phyloP scores from a whole-genome alignment of 805 yeast species.

The Candida morakotiae region DNA sequence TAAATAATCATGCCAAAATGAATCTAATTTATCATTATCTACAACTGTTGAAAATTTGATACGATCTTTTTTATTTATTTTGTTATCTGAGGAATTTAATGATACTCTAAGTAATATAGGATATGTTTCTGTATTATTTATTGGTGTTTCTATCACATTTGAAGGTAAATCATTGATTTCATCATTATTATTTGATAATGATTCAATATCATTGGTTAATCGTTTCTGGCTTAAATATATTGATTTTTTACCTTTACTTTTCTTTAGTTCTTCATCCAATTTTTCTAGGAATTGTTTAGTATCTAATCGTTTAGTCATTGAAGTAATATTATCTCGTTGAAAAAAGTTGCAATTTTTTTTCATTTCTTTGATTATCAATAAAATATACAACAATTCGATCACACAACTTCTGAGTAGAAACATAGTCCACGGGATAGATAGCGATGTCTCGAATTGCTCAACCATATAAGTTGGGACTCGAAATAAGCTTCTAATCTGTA shows the following conservation, averaged over 20 bases:
- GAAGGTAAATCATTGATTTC: constrained; percentile 29
- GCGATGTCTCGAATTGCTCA: too few relatives aligned
- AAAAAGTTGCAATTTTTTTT: not conserved
- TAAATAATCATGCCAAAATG: constrained; percentile 76
- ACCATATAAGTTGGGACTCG: too few relatives aligned
- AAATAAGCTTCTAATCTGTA: too few relatives aligned
- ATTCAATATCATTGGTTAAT: constrained; percentile 15
- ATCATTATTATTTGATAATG: constrained; percentile 1
- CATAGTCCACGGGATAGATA: too few relatives aligned
- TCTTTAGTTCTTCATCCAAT: constrained; percentile 17
- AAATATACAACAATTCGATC: too few relatives aligned
- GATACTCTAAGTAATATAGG: constrained; percentile 68
- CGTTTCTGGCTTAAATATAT: constrained; percentile 61
- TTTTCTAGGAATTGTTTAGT: constrained; percentile 28
- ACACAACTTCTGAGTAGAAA: not conserved
- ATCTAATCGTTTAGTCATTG: constrained; percentile 18
- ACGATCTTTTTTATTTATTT: constrained; percentile 40
- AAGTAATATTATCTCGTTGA: too few relatives aligned
- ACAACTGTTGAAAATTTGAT: constrained; percentile 73
- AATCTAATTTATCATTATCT: constrained; percentile 52
- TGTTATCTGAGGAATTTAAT: constrained; percentile 40
- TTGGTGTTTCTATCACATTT: constrained; percentile 25
- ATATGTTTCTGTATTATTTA: constrained; percentile 33
- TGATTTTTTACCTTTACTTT: constrained; percentile 44
- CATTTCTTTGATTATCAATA: too few relatives aligned